phyloP scores from a whole-genome alignment of 2,329 filamentous ascomycete species.

The Passalora sequoiae region DNA sequence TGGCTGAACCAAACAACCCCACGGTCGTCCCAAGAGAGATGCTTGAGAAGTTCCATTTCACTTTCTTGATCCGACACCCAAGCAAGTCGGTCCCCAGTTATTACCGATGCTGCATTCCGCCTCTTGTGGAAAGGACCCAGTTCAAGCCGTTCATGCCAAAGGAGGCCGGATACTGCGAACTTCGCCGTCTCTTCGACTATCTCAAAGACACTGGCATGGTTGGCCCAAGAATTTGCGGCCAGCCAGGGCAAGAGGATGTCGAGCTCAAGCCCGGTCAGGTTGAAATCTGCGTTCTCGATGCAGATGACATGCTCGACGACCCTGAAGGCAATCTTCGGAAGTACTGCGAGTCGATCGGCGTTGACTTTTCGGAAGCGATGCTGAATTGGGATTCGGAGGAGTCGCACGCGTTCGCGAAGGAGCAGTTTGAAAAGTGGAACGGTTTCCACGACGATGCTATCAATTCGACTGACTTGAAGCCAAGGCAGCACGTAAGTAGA shows the following conservation, averaged over 20 bases:
- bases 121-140: slow-evolving; percentile 73
- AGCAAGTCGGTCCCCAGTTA: slow-evolving; percentile 85
- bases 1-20: slow-evolving; percentile 66
- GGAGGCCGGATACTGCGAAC: slow-evolving; percentile 86
- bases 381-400: slow-evolving; percentile 76
- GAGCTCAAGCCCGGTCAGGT: slow-evolving; percentile 36
- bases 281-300: slow-evolving; percentile 81
- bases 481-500: slow-evolving; percentile 55
- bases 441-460: slow-evolving; percentile 97
- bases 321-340: slow-evolving; percentile 69
- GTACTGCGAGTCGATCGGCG: slow-evolving; percentile 75
- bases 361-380: slow-evolving; percentile 73
- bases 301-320: slow-evolving; percentile 86
- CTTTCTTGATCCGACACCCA: slow-evolving; percentile 96
- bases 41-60: slow-evolving; percentile 81
- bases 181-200: slow-evolving; percentile 83
- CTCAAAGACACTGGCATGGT: slow-evolving; percentile 64
- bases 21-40: slow-evolving; percentile 73
- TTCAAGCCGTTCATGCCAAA: slow-evolving; percentile 81
- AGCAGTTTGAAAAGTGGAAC: slow-evolving; percentile 91
- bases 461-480: slow-evolving; percentile 68
- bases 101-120: slow-evolving; percentile 88
- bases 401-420: slow-evolving; percentile 61
- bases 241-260: slow-evolving; percentile 32
- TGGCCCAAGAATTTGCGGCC: slow-evolving; percentile 59